Conservation (phyloP, 192 early-diverging fungal species). For the Backusella circina region DNA sequence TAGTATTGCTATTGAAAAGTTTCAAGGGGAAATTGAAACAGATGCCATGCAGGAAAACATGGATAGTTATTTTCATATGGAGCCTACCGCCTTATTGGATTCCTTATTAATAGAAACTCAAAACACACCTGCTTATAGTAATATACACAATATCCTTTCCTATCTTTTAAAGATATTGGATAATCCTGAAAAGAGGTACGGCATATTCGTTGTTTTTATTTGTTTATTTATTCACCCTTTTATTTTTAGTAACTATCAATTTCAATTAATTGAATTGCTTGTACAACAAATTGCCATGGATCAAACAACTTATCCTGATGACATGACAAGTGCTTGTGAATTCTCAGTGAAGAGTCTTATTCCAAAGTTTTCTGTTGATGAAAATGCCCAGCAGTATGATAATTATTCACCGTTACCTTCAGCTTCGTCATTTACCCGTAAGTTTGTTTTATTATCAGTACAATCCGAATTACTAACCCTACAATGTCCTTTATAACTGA, state of each 20-base stretch:
- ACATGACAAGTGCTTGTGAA: not conserved
- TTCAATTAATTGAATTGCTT: constrained; percentile 7
- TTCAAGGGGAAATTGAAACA: constrained; percentile 19
- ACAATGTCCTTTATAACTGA: not conserved
- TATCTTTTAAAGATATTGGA: constrained; percentile 62
- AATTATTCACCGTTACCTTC: not conserved
- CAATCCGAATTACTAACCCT: not conserved
- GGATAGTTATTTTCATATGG: constrained; percentile 27
- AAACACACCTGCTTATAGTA: constrained; percentile 58
- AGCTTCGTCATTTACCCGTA: not conserved
- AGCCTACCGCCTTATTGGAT: constrained; percentile 66
- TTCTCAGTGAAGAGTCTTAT: constrained; percentile 6
- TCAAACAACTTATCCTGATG: constrained; percentile 6
- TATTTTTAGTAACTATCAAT: constrained; percentile 2
- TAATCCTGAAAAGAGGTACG: constrained; percentile 24
- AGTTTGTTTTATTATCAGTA: not conserved
- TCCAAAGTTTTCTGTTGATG: constrained; percentile 1
- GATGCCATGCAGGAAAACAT: constrained; percentile 33
- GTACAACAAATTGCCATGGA: constrained; percentile 10
- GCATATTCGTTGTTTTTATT: not conserved
- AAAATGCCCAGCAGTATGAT: not conserved
- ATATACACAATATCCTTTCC: constrained; percentile 67
- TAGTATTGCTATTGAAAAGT: constrained; percentile 26
- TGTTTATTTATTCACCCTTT: not conserved
- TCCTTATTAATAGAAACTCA: constrained; percentile 60